Conservation (phyloP, 2,329 filamentous ascomycete species). For the Cercospora sp. region DNA sequence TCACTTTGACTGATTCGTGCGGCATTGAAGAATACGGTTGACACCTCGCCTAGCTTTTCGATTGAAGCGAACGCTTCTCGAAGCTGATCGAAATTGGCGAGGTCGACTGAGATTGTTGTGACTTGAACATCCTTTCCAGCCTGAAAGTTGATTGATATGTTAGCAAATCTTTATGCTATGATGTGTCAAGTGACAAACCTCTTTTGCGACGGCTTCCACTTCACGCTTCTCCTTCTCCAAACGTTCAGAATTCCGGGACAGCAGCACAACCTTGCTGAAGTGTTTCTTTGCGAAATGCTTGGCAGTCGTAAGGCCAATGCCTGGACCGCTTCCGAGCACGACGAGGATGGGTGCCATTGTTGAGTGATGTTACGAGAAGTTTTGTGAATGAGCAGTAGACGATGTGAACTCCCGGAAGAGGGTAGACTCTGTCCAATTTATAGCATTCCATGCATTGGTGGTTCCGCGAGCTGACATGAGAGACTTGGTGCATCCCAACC, state of each 20-base stretch:
- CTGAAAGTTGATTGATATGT: neutral
- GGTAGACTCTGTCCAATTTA: neutral
- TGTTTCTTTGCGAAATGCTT: constrained; percentile 16
- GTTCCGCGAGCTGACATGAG: neutral
- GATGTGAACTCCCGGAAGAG: neutral
- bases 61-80: constrained; percentile 12
- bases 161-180: neutral
- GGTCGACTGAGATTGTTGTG: constrained; percentile 7
- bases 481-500: neutral
- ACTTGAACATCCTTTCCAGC: constrained; percentile 7
- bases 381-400: neutral
- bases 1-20: constrained; percentile 16
- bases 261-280: constrained; percentile 18
- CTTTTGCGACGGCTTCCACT: constrained; percentile 5
- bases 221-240: constrained; percentile 16
- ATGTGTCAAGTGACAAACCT: neutral
- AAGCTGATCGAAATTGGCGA: constrained; percentile 15
- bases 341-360: constrained; percentile 13
- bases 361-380: neutral
- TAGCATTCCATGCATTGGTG: neutral
- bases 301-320: constrained; percentile 22
- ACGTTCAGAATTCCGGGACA: constrained; percentile 22
- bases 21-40: constrained; percentile 22
- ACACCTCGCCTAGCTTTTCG: constrained; percentile 17
- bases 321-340: constrained; percentile 19